Evolutionary conservation across 768 basidiomycete genomes (phyloP).

Genomic region (Fomitopsis pulvina): DNA sequence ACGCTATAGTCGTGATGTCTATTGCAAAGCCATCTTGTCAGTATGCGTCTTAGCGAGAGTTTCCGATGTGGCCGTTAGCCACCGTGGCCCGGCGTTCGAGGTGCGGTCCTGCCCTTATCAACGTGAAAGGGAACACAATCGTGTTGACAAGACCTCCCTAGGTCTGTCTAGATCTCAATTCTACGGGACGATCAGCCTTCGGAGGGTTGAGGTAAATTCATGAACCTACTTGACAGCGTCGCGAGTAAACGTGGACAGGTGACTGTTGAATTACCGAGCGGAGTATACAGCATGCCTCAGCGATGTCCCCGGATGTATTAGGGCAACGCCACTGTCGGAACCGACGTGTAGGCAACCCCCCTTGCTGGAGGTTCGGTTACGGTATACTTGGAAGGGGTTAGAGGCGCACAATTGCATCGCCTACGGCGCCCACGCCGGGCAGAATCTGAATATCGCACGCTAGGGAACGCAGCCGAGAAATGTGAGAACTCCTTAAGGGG

Average conservation of each 20-base stretch:
- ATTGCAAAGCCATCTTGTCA: neutral
- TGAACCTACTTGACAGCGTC: neutral
- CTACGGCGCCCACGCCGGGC: neutral
- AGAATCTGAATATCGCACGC: neutral
- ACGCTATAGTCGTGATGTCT: neutral
- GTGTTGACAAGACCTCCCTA: neutral
- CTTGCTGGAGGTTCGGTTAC: neutral
- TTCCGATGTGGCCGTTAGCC: neutral
- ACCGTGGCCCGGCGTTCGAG: neutral
- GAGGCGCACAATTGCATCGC: slow-evolving; percentile 1
- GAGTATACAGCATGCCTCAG: neutral
- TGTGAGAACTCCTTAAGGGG: neutral
- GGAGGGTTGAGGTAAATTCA: neutral
- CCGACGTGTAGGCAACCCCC: neutral
- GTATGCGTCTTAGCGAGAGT: neutral
- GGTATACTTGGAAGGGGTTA: neutral
- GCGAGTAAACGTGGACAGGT: neutral
- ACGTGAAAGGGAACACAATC: neutral
- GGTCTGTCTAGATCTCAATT: neutral
- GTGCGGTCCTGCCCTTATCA: neutral
- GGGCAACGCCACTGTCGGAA: neutral
- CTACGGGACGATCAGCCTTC: neutral
- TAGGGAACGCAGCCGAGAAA: neutral
- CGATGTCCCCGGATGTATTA: neutral
- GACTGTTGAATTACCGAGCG: neutral